These are phyloP conservation scores for Phytophthora foliorum DNA, from an alignment of 352 stramenopile species.

Conservation along the genomic window DNA sequence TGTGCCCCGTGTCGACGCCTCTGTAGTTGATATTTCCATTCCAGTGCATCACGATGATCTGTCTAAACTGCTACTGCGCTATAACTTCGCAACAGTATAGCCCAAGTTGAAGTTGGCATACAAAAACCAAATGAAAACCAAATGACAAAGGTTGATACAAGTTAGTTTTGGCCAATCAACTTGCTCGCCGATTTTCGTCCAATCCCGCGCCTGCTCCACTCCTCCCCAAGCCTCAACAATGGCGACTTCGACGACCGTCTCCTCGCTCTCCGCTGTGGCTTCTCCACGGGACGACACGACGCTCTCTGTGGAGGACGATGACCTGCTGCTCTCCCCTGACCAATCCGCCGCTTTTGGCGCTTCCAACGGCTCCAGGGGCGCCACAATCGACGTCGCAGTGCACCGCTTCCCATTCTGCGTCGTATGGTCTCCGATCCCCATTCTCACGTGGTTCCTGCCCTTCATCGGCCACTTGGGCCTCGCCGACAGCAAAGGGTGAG, in stretches of 20 bases:
- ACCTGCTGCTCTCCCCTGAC: conserved; percentile 25
- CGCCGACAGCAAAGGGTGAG: conserved; percentile 84
- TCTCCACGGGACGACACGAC: conserved; percentile 1
- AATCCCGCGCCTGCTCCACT: background rate
- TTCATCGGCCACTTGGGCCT: conserved; percentile 98
- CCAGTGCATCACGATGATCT: too few relatives aligned
- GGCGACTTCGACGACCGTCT: conserved; percentile 8
- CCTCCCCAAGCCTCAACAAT: conserved; percentile 1
- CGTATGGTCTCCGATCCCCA: conserved; percentile 92
- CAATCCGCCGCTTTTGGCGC: conserved; percentile 6
- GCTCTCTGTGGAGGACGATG: conserved; percentile 22
- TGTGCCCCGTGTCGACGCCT: too few relatives aligned
- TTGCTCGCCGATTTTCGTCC: background rate
- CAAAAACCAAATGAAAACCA: conserved; percentile 9
- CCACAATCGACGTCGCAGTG: conserved; percentile 40
- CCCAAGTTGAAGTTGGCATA: conserved; percentile 21
- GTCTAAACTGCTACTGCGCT: too few relatives aligned
- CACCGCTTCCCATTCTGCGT: conserved; percentile 93
- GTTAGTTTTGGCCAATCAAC: background rate
- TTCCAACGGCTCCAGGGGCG: background rate
- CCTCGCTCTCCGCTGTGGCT: conserved; percentile 3
- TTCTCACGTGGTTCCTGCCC: conserved; percentile 94
- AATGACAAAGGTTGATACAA: background rate
- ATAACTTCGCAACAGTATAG: too few relatives aligned
- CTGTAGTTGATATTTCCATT: too few relatives aligned